Evolutionary conservation across 371 early-diverging fungal genomes (phyloP), one percentile per base, ranked within the genome.

Genomic region (Homolaphlyctis polyrhiza): DNA sequence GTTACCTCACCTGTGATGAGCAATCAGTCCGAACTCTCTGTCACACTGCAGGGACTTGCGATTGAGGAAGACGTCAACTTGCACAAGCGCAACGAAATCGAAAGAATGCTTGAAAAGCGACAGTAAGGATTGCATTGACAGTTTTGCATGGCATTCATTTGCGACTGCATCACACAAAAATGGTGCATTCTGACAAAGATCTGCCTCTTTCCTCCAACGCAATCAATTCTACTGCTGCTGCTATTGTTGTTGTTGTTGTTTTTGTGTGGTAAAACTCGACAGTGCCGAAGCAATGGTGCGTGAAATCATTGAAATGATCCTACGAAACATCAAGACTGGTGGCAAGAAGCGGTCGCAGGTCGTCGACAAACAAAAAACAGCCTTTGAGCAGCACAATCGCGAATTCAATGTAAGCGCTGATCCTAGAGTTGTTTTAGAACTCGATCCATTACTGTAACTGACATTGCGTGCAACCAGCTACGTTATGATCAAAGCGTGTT

Each of bases 1-100:
- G 52, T 28, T 14, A 51, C 52, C 8, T 32, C 25, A 14, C 52
- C 52, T 14, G 52, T 32, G 32, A 51, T 51, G 52, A 6, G 11
- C 11, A 11, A 51, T 21, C 52, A 51, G 52, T 27, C 25, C 28
- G 52, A 51, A 14, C 52, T 51, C 11, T 28, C n/a, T 21, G 6
- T 51, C 8, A 51, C 52, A 51, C 32, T 51, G 32, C 32, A 51
- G 52, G 52, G 52, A 28, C 32, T 51, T 25, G 52, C 52, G 11
- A 51, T 51, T 51, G 52, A 51, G 52, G 32, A 51, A 51, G 32
- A 51, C n/a, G 32, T 28, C 11, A 14, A 51, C 52, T 8, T 28
- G 52, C 52, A 51, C 25, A 51, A 51, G 32, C 32, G 52, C 27
- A 11, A 28, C 32, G 6, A 51, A 8, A 51, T 51, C 27, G 52